Percentiles rank a stretch among this genome's conserved stretches.
Evolutionary conservation across 106 monocot species (phyloP).

Genomic region (Alisma plantagoaquatica): DNA sequence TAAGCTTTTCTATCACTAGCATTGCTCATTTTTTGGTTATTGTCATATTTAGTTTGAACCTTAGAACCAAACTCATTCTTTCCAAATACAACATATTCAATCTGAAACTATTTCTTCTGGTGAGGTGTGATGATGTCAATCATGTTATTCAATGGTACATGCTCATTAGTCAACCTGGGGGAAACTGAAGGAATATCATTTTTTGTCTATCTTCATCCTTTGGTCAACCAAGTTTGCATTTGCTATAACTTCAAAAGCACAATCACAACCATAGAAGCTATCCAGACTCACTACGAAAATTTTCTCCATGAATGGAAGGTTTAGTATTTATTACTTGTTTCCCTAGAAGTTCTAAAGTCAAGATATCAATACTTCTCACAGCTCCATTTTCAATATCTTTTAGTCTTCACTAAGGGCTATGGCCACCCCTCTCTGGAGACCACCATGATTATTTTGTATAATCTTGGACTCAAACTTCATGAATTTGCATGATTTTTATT

Average conservation of each 20-base stretch:
- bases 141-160: conserved; percentile 45
- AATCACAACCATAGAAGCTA: conserved; percentile 1
- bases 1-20: conserved; percentile 9
- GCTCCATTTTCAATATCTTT: conserved; percentile 36
- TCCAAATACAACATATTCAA: background rate
- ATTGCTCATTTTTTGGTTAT: background rate
- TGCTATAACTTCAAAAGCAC: too few relatives aligned
- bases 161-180: conserved; percentile 23
- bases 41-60: conserved; percentile 68
- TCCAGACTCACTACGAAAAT: conserved; percentile 24
- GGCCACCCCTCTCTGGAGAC: background rate
- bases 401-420: conserved; percentile 17
- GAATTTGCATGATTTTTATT: conserved; percentile 52
- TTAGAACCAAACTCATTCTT: conserved; percentile 48
- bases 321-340: conserved; percentile 80
- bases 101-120: conserved; percentile 28
- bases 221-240: too few relatives aligned
- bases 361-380: conserved; percentile 65
- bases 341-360: conserved; percentile 77
- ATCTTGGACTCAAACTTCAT: conserved; percentile 27
- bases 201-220: conserved; percentile 45
- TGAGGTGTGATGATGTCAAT: conserved; percentile 68
- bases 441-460: conserved; percentile 9
- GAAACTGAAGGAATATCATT: conserved; percentile 6
- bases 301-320: conserved; percentile 63